These are phyloP conservation scores for Sanghuangporus sanghuang DNA, from an alignment of 1,284 basidiomycete species.

Conservation along the genomic window DNA sequence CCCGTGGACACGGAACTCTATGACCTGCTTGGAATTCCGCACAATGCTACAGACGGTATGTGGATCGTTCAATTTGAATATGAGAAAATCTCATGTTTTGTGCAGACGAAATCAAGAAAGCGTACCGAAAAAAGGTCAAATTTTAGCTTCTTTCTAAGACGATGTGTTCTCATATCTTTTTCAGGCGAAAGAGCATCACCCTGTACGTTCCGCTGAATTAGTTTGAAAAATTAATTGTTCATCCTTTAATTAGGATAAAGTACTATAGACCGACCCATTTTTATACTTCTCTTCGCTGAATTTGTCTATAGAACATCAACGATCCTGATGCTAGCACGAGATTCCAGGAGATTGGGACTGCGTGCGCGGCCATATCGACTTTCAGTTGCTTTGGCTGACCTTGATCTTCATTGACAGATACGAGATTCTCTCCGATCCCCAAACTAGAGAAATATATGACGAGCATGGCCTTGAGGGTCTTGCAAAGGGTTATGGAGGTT, in stretches of 20 bases:
- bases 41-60: slow-evolving; percentile 67
- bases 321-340: slow-evolving; percentile 72
- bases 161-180: slow-evolving; percentile 20
- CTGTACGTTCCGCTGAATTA: slow-evolving; percentile 47
- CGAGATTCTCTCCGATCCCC: slow-evolving; percentile 77
- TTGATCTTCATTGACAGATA: slow-evolving; percentile 47
- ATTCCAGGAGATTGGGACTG: slow-evolving; percentile 86
- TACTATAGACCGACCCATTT: slow-evolving; percentile 24
- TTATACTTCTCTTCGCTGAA: background rate
- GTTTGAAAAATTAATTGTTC: background rate
- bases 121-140: slow-evolving; percentile 78
- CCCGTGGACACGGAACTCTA: slow-evolving; percentile 71
- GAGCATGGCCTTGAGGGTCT: slow-evolving; percentile 71
- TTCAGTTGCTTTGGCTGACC: slow-evolving; percentile 1
- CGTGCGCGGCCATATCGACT: slow-evolving; percentile 44
- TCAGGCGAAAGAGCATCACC: slow-evolving; percentile 87
- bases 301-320: slow-evolving; percentile 58
- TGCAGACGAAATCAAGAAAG: slow-evolving; percentile 84
- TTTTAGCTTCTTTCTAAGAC: slow-evolving; percentile 17
- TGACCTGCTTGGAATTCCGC: slow-evolving; percentile 70
- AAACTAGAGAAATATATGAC: slow-evolving; percentile 81
- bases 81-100: slow-evolving; percentile 9
- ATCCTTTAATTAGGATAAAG: slow-evolving; percentile 52
- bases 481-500: slow-evolving; percentile 34
- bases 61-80: background rate